phyloP scores from a whole-genome alignment of 1,284 basidiomycete species.

The Malassezia arunalokei region DNA sequence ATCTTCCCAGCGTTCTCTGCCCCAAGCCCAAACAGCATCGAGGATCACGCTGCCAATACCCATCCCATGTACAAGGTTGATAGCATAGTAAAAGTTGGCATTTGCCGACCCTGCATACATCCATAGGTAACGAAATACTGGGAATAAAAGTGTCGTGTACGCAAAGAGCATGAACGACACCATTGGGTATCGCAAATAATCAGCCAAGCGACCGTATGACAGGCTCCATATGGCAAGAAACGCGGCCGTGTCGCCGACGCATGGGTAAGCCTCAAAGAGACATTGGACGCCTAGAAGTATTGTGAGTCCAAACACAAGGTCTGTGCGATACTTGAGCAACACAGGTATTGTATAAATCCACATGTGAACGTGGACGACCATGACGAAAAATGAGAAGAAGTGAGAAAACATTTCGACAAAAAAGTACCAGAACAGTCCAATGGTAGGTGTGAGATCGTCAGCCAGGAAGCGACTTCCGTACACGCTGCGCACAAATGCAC shows the following conservation, averaged over 20 bases:
- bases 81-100: conserved; percentile 96
- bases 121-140: conserved; percentile 86
- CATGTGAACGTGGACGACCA: conserved; percentile 83
- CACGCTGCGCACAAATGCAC: conserved; percentile 63
- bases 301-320: conserved; percentile 68
- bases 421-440: conserved; percentile 97
- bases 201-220: conserved; percentile 3
- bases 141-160: conserved; percentile 73
- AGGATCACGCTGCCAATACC: conserved; percentile 70
- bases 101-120: conserved; percentile 82
- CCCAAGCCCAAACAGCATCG: conserved; percentile 63
- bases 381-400: conserved; percentile 85
- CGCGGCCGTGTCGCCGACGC: conserved; percentile 72
- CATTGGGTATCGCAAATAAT: conserved; percentile 66
- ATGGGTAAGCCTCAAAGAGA: conserved; percentile 84
- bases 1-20: conserved; percentile 31
- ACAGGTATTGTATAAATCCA: conserved; percentile 72
- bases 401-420: conserved; percentile 99
- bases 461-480: conserved; percentile 20
- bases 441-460: conserved; percentile 64
- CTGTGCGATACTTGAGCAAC: conserved; percentile 65
- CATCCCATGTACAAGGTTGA: conserved; percentile 80
- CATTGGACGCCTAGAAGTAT: conserved; percentile 65
- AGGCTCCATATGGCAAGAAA: conserved; percentile 68
- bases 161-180: conserved; percentile 71